Base-by-base conservation (phyloP, 177 flowering plant genomes). In the Tripterygium wilfordii region DNA sequence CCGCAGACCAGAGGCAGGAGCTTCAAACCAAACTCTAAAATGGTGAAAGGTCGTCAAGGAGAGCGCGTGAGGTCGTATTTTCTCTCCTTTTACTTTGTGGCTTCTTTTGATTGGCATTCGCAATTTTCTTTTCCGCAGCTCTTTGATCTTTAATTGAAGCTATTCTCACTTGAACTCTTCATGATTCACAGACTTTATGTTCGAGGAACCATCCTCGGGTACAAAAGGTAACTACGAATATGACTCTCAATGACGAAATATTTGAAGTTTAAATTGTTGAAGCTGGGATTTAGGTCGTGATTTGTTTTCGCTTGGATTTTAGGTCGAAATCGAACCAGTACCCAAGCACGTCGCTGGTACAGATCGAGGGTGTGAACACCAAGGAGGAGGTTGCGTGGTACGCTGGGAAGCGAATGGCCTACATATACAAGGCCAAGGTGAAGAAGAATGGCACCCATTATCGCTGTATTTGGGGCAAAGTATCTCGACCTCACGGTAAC, bases 281-380 rank as follows among this genome's bases (percentile, higher is more conserved):
- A n/a, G 17, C 39, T 36, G n/a, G 17, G 17, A 3, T 15, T 36
- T 35, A 13, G 14, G 38, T 5, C 3, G 7, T 35, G 38, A 35
- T 30, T 3, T 35, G 38, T 10, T 35, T n/a, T 16, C 41, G 8
- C 2, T 46, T 10, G 15, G 26, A 20, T 10, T 32, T 47, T 48
- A 79, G 89, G 60, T 77, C 83, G 33, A 82, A 79, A 50, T 77
- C 80, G 41, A 80, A 78, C 64, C 87, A 80, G 76, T 83, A 78
- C 51, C 85, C 83, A 24, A 81, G 56, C 65, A 81, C 73, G 0
- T 71, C 77, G 0, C 46, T 83, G 65, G 42, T 83, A 9, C 88
- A 78, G 63, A 70, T 83, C 17, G 91, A 83, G 46, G 83, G 84
- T 2, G 86, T 84, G 20, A 84, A 82, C 66, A 83, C 91, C 0